Evolutionary conservation across 176 grass and related monocot species (phyloP).

Genomic region (Panicum miliaceum): DNA sequence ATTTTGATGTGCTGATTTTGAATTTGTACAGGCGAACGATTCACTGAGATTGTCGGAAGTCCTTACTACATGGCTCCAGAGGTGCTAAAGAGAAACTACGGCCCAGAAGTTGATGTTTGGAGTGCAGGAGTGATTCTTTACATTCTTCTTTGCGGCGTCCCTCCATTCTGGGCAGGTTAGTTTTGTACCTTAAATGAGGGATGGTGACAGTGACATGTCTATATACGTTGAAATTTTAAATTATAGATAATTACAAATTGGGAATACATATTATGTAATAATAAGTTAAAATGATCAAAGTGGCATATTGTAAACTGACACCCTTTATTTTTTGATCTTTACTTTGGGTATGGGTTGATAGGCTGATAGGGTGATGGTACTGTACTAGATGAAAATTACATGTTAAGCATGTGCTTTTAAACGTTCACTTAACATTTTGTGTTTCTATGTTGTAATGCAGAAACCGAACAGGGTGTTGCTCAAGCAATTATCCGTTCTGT

Average conservation of each 20-base stretch:
- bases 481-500: constrained; percentile 87
- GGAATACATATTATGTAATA: not conserved
- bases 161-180: constrained; percentile 98
- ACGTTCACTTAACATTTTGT: constrained; percentile 22
- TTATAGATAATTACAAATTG: not conserved
- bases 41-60: constrained; percentile 98
- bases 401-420: not conserved
- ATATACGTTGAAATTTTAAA: not conserved
- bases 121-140: constrained; percentile 98
- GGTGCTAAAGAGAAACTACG: constrained; percentile 94
- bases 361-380: not conserved
- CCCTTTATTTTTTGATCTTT: not conserved
- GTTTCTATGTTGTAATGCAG: constrained; percentile 56
- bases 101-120: constrained; percentile 97
- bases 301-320: not conserved
- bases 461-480: constrained; percentile 96
- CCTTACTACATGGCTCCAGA: constrained; percentile 99
- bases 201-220: not conserved
- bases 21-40: constrained; percentile 69
- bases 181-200: constrained; percentile 35
- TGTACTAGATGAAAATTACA: constrained; percentile 4
- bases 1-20: constrained; percentile 21
- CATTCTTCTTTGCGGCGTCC: constrained; percentile 92
- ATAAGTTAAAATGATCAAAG: not conserved
- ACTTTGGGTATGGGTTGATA: not conserved